phyloP scores from a whole-genome alignment of 768 basidiomycete genomes.

The Pleurotus sapidus region DNA sequence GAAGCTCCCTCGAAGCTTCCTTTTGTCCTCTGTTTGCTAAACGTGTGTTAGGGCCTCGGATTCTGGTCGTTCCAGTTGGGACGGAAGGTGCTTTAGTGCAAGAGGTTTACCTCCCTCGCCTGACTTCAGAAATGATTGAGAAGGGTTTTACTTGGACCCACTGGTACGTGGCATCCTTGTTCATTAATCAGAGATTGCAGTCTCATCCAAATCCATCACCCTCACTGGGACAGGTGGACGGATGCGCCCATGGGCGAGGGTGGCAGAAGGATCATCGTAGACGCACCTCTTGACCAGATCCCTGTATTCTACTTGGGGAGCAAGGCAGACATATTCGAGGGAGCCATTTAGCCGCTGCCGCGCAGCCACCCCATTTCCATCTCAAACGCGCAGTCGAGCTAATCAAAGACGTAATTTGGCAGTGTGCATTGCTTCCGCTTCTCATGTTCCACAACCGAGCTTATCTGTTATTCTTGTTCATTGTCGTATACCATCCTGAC shows the following conservation, averaged over 20 bases:
- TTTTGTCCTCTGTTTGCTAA: background rate
- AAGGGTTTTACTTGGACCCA: slow-evolving; percentile 26
- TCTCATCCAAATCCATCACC: background rate
- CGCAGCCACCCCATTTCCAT: no score
- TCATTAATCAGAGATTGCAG: background rate
- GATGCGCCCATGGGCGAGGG: slow-evolving; percentile 25
- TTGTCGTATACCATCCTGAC: no score
- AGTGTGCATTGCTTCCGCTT: no score
- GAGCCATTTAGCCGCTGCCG: slow-evolving; percentile 8
- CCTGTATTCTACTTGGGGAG: slow-evolving; percentile 30
- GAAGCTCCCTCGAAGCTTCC: no score
- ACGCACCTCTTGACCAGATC: slow-evolving; percentile 27
- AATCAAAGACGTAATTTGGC: no score
- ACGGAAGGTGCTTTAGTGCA: slow-evolving; percentile 21
- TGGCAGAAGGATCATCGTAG: slow-evolving; percentile 23
- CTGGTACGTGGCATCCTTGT: slow-evolving; percentile 20
- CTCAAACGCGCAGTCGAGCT: no score
- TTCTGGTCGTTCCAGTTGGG: slow-evolving; percentile 32
- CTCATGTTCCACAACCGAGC: no score
- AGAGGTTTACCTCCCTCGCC: slow-evolving; percentile 25
- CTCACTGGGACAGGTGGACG: slow-evolving; percentile 24
- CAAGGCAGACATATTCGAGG: slow-evolving; percentile 23
- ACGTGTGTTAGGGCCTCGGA: slow-evolving; percentile 19
- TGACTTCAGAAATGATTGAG: slow-evolving; percentile 11
- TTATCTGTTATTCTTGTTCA: no score